Percentiles rank a stretch among this genome's conserved stretches.
These are phyloP conservation scores for Medicago lupulina DNA, from an alignment of 306 rosid genomes.

Conservation along the genomic window DNA sequence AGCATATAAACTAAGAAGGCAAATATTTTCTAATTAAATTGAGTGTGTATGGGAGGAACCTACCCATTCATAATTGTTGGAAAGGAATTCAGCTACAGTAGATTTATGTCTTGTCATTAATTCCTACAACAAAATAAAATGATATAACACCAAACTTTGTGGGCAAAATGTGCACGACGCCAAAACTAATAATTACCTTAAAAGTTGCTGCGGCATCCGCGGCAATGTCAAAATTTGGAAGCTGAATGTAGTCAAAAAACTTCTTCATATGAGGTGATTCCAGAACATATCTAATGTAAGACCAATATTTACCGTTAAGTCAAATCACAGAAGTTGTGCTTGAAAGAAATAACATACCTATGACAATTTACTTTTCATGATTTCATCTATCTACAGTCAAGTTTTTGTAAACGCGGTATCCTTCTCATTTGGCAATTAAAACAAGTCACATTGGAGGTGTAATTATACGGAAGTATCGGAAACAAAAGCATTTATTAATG, in stretches of 20 bases:
- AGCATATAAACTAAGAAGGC: not conserved
- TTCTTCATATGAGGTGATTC: slow-evolving; percentile 79
- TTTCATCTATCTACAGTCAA: not conserved
- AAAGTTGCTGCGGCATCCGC: slow-evolving; percentile 96
- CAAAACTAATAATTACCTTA: slow-evolving; percentile 58
- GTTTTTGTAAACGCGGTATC: slow-evolving; percentile 10
- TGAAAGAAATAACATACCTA: slow-evolving; percentile 11
- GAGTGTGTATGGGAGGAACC: slow-evolving; percentile 31
- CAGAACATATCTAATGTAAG: slow-evolving; percentile 79
- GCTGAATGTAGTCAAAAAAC: slow-evolving; percentile 84
- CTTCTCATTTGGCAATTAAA: slow-evolving; percentile 23
- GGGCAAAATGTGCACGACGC: not conserved
- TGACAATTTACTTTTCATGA: not conserved
- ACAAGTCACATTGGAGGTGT: slow-evolving; percentile 3
- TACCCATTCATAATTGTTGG: slow-evolving; percentile 91
- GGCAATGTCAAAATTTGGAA: slow-evolving; percentile 91
- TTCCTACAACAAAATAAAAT: slow-evolving; percentile 63
- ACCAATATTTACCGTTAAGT: slow-evolving; percentile 22
- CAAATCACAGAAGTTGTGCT: slow-evolving; percentile 20
- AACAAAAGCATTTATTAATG: not conserved
- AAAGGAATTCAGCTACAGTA: slow-evolving; percentile 86
- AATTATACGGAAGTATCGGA: slow-evolving; percentile 1
- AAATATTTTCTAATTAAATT: slow-evolving; percentile 2
- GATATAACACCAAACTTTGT: slow-evolving; percentile 22
- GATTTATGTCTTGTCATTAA: slow-evolving; percentile 96